Base-by-base conservation (phyloP, 306 rosid genomes). In the Neltuma alba region DNA sequence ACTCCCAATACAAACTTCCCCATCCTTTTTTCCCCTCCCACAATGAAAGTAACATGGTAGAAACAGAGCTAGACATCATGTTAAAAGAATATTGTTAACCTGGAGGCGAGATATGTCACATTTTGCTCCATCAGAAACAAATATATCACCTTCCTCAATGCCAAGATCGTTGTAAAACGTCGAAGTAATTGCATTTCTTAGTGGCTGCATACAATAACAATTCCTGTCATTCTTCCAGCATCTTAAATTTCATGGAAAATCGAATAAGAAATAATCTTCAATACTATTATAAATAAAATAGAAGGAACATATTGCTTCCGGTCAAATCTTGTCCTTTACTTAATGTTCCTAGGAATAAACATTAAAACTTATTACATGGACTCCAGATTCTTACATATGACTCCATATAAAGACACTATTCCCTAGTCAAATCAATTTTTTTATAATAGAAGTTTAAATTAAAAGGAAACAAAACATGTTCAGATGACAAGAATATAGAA, bases 51-150 rank as follows among this genome's bases (percentile, higher is more conserved):
- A 47, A 16, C 21, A 47, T 47, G 21, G 54, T 16, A 47, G 15
- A 79, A 63, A 8, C 72, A n/a, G 47, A 55, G 72, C 13, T 61
- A 66, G 67, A 27, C 10, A 81, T 34, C 33, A 64, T 38, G 44
- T 76, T 73, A n/a, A n/a, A n/a, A 13, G 34, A 20, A 58, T 42
- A 34, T 21, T 27, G 1, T 41, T 14, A 73, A 92, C 97, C 95
- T 92, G 97, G 68, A 90, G 97, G 47, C 97, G 97, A 78, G 95
- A 86, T 50, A 92, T 92, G 80, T 92, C 97, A 82, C 95, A 86
- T 65, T 92, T 89, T 37, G 97, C 87, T 9, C 97, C 97, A 79
- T 92, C 97, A 28, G 97, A 87, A 61, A 92, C 87, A 85, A 92
- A 92, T 72, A 92, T 81, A 61, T 92, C 95, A 20, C 75, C 84